phyloP scores from a whole-genome alignment of 2,329 filamentous ascomycete genomes.

The Alternaria consortialis region DNA sequence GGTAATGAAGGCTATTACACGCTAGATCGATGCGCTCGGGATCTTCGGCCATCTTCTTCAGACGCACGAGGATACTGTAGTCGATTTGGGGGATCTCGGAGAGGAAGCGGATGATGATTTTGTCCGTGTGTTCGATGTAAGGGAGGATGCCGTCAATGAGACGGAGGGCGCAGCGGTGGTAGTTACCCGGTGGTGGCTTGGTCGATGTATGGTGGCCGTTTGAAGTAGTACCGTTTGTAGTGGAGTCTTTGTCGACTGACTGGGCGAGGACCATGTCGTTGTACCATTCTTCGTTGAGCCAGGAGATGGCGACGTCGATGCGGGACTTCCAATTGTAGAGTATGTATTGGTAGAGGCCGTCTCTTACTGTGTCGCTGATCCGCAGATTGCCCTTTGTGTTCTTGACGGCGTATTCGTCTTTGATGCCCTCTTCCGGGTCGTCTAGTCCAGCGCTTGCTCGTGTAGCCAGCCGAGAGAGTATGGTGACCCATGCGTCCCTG shows the following conservation, averaged over 20 bases:
- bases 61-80: constrained; percentile 73
- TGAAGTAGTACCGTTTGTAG: constrained; percentile 49
- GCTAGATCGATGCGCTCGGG: constrained; percentile 69
- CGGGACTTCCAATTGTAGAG: constrained; percentile 90
- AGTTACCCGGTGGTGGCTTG: constrained; percentile 61
- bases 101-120: constrained; percentile 87
- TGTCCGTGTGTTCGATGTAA: constrained; percentile 91
- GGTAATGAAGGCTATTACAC: constrained; percentile 65
- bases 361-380: constrained; percentile 76
- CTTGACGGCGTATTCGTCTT: constrained; percentile 62
- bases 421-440: constrained; percentile 69
- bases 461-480: constrained; percentile 85
- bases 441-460: constrained; percentile 77
- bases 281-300: constrained; percentile 99
- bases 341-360: constrained; percentile 83
- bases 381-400: constrained; percentile 48
- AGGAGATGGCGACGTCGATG: constrained; percentile 89
- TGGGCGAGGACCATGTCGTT: constrained; percentile 74
- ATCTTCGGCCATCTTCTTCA: constrained; percentile 70
- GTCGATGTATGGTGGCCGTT: constrained; percentile 54
- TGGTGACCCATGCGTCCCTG: constrained; percentile 88
- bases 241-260: constrained; percentile 15
- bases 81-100: constrained; percentile 89
- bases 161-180: constrained; percentile 79
- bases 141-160: constrained; percentile 89